These are phyloP conservation scores for Cladorrhinum sp. DNA, from an alignment of 2,329 filamentous ascomycete genomes.

Conservation along the genomic window DNA sequence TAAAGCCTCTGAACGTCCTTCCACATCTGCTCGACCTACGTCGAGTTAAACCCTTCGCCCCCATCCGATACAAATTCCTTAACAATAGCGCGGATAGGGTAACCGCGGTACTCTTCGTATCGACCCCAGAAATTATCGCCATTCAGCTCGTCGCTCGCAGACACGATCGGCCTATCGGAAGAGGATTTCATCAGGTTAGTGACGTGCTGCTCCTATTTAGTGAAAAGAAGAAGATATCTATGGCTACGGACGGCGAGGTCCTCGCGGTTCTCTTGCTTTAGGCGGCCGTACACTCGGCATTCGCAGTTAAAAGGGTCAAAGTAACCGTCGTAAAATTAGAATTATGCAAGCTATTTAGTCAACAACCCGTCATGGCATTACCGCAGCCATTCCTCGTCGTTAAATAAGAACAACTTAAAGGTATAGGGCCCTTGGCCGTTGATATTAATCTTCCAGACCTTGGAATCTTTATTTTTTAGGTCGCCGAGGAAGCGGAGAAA, in stretches of 20 bases:
- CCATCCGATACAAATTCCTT: conserved; percentile 10
- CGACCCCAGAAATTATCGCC: conserved; percentile 10
- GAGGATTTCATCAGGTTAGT: neutral
- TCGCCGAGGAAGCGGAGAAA: conserved; percentile 4
- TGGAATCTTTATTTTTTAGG: neutral
- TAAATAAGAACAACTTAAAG: conserved; percentile 13
- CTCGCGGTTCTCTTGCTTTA: conserved; percentile 11
- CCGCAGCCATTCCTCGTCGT: neutral
- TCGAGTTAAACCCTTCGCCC: neutral
- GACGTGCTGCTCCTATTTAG: conserved; percentile 10
- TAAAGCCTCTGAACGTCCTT: neutral
- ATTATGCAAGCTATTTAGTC: neutral
- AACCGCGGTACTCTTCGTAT: conserved; percentile 6
- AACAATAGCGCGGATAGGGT: conserved; percentile 18
- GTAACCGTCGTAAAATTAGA: conserved; percentile 10
- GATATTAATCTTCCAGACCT: conserved; percentile 15
- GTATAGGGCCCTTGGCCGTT: conserved; percentile 1
- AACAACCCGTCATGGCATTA: neutral
- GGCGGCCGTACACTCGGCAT: conserved; percentile 20
- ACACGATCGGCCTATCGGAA: neutral
- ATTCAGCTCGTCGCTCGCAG: neutral
- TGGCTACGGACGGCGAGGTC: conserved; percentile 16
- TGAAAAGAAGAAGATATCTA: conserved; percentile 18
- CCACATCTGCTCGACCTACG: conserved; percentile 9
- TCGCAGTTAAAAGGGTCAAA: conserved; percentile 20